Conservation (phyloP, 148 eudicot genomes). For the Linanthus parryae region DNA sequence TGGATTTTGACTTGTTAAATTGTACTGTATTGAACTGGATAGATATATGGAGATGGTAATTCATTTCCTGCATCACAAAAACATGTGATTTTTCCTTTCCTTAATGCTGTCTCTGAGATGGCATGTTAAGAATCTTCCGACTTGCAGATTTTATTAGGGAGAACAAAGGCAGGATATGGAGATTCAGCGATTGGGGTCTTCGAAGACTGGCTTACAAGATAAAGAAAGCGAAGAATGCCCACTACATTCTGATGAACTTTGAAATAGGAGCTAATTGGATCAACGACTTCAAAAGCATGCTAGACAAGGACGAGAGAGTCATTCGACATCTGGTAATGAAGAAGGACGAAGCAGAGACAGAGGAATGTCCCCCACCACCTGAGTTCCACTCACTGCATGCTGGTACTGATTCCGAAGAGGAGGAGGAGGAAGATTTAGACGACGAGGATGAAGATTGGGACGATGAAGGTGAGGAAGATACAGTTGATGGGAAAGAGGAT, state of each 20-base stretch:
- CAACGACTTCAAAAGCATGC: slow-evolving; percentile 71
- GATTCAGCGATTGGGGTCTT: slow-evolving; percentile 98
- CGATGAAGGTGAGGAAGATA: slow-evolving; percentile 16
- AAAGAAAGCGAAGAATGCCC: slow-evolving; percentile 79
- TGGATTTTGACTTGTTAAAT: neutral
- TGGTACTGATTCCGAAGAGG: slow-evolving; percentile 49
- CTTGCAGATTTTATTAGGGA: slow-evolving; percentile 63
- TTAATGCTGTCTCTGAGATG: too few species aligned
- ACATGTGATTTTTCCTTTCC: too few species aligned
- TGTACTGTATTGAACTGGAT: too few species aligned
- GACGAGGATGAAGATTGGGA: slow-evolving; percentile 34
- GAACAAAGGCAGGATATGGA: slow-evolving; percentile 87
- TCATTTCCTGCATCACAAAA: too few species aligned
- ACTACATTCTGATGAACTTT: slow-evolving; percentile 84
- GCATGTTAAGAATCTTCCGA: too few species aligned
- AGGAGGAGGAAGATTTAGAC: slow-evolving; percentile 37
- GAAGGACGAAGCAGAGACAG: slow-evolving; percentile 65
- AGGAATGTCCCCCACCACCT: slow-evolving; percentile 85
- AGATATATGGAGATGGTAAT: neutral
- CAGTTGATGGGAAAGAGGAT: too few species aligned
- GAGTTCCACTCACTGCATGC: slow-evolving; percentile 51
- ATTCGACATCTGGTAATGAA: slow-evolving; percentile 92
- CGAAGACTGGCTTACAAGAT: slow-evolving; percentile 85
- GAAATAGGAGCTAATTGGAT: slow-evolving; percentile 71
- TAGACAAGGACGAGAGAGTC: slow-evolving; percentile 87